Evolutionary conservation across 1,284 basidiomycete genomes (phyloP).

Genomic region (Ceratobasidium sp.): DNA sequence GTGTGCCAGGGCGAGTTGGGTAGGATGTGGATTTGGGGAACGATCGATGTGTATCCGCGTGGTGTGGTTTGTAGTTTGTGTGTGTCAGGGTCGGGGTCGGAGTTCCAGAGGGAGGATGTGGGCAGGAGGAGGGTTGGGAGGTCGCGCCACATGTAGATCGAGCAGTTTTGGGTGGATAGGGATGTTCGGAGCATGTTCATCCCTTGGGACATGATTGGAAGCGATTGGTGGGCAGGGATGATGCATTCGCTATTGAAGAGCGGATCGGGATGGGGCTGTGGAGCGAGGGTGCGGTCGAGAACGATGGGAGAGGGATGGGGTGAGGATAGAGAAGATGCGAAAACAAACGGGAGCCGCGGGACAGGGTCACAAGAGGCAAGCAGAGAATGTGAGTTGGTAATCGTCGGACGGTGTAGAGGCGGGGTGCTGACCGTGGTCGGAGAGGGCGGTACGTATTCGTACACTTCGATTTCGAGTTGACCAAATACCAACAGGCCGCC

Average conservation of each 20-base stretch:
- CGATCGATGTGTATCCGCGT: conserved; percentile 1
- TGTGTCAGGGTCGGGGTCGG: background rate
- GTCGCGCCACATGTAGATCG: conserved; percentile 26
- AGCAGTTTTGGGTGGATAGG: background rate
- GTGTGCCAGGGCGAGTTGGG: conserved; percentile 20
- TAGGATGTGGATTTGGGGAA: background rate
- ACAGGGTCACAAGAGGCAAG: background rate
- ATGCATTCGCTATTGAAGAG: conserved; percentile 7
- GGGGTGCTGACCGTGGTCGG: background rate
- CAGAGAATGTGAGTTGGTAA: background rate
- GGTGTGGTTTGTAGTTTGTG: background rate
- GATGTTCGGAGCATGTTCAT: conserved; percentile 20
- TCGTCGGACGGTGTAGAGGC: background rate
- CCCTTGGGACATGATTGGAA: conserved; percentile 21
- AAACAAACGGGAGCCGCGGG: background rate
- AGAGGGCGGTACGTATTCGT: conserved; percentile 7
- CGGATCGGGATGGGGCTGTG: conserved; percentile 5
- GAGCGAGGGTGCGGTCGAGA: too few species aligned
- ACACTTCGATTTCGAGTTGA: conserved; percentile 13
- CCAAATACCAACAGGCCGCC: conserved; percentile 19
- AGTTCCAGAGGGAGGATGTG: conserved; percentile 8
- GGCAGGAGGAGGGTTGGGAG: conserved; percentile 8
- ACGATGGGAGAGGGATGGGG: background rate
- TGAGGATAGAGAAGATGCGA: background rate
- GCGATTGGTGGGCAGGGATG: background rate